These are phyloP conservation scores for Venturiaceae sp. DNA, from an alignment of 2,329 filamentous ascomycete species.

Conservation along the genomic window DNA sequence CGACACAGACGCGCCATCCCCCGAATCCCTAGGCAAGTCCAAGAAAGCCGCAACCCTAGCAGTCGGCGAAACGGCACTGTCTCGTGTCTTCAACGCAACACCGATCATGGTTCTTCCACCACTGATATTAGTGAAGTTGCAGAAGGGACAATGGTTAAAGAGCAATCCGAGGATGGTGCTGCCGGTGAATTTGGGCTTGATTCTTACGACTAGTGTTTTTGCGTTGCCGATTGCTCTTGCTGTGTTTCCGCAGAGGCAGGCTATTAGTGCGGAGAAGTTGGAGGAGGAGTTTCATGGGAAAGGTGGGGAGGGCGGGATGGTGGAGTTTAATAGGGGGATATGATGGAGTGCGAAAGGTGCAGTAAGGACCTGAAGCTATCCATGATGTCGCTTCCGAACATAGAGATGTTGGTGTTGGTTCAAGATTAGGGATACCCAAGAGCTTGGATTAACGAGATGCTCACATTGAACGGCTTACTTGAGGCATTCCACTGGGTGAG, in stretches of 20 bases:
- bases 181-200: slow-evolving; percentile 78
- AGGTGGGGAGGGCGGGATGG: slow-evolving; percentile 68
- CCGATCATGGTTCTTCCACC: slow-evolving; percentile 97
- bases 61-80: slow-evolving; percentile 86
- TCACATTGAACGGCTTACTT: too few species aligned
- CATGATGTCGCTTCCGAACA: too few species aligned
- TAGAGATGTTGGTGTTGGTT: too few species aligned
- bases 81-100: slow-evolving; percentile 83
- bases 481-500: too few species aligned
- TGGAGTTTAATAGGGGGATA: slow-evolving; percentile 96
- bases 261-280: slow-evolving; percentile 62
- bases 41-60: slow-evolving; percentile 80
- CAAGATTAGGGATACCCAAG: too few species aligned
- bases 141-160: slow-evolving; percentile 75
- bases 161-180: slow-evolving; percentile 65
- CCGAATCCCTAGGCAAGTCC: slow-evolving; percentile 72
- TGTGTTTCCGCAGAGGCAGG: slow-evolving; percentile 86
- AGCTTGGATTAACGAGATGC: too few species aligned
- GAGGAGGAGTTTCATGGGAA: slow-evolving; percentile 80
- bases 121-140: slow-evolving; percentile 72
- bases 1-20: slow-evolving; percentile 49
- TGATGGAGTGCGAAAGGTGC: neutral
- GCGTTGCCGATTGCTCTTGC: slow-evolving; percentile 83
- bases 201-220: slow-evolving; percentile 76
- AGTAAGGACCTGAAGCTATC: too few species aligned